Percentiles rank a stretch among this genome's conserved stretches.
Conservation (phyloP, 148 eudicot genomes). For the Salicornia ramosissima region DNA sequence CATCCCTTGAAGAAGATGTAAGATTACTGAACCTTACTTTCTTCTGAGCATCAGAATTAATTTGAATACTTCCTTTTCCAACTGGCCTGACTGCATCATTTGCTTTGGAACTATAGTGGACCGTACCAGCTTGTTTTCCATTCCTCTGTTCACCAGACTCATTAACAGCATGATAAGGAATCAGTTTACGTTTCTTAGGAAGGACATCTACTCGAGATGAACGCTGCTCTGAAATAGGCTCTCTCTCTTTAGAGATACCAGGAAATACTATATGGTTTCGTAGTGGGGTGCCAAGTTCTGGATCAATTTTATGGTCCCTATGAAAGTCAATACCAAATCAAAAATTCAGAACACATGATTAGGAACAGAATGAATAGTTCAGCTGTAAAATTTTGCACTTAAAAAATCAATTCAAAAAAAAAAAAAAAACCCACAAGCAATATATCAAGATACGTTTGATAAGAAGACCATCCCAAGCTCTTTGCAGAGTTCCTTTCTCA, state of each 20-base stretch:
- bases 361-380: conserved; percentile 1
- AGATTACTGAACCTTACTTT: conserved; percentile 12
- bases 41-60: conserved; percentile 21
- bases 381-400: background rate
- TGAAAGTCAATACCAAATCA: conserved; percentile 15
- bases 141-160: conserved; percentile 18
- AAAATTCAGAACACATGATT: conserved; percentile 15
- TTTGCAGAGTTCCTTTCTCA: conserved; percentile 30
- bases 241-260: conserved; percentile 24
- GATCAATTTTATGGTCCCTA: conserved; percentile 67
- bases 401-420: background rate
- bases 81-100: conserved; percentile 11
- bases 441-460: conserved; percentile 63
- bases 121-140: conserved; percentile 20
- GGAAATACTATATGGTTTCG: conserved; percentile 68
- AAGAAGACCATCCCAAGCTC: conserved; percentile 82
- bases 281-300: conserved; percentile 50
- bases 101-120: background rate
- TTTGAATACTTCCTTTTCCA: conserved; percentile 8
- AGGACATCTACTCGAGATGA: conserved; percentile 10
- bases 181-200: conserved; percentile 18
- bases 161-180: background rate
- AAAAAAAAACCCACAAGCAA: conserved; percentile 51
- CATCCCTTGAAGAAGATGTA: background rate
- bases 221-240: conserved; percentile 7